Percentiles rank a stretch among this genome's conserved stretches.
phyloP scores from a whole-genome alignment of 805 yeast species.

The Saccharomyces paradoxus region DNA sequence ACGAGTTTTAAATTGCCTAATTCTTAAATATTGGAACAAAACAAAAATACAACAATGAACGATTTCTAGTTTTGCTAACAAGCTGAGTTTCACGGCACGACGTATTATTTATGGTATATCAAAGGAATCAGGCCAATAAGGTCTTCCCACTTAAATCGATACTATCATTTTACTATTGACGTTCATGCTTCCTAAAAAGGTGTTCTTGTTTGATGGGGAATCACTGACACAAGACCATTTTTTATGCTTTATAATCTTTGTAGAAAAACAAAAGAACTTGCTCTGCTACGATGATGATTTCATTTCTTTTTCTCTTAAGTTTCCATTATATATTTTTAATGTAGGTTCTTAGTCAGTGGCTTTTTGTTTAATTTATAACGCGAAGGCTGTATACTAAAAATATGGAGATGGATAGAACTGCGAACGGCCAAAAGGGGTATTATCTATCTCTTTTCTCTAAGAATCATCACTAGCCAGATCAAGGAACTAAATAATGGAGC shows the following conservation, averaged over 20 bases:
- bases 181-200: not conserved
- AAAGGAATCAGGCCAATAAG: no score
- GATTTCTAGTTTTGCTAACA: not conserved
- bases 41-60: not conserved
- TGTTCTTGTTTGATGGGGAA: not conserved
- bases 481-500: not conserved
- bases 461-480: not conserved
- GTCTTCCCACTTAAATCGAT: not conserved
- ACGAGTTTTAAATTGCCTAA: not conserved
- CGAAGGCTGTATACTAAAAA: not conserved
- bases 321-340: not conserved
- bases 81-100: not conserved
- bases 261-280: not conserved
- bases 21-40: not conserved
- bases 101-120: not conserved
- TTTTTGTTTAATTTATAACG: not conserved
- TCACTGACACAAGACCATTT: not conserved
- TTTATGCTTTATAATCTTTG: not conserved
- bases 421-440: not conserved
- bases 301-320: not conserved
- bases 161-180: no score
- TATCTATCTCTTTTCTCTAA: not conserved
- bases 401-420: not conserved
- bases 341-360: not conserved
- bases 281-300: not conserved